These are phyloP conservation scores for Lichtheimia hyalospora DNA, from an alignment of 371 early-diverging fungal species.

Conservation along the genomic window DNA sequence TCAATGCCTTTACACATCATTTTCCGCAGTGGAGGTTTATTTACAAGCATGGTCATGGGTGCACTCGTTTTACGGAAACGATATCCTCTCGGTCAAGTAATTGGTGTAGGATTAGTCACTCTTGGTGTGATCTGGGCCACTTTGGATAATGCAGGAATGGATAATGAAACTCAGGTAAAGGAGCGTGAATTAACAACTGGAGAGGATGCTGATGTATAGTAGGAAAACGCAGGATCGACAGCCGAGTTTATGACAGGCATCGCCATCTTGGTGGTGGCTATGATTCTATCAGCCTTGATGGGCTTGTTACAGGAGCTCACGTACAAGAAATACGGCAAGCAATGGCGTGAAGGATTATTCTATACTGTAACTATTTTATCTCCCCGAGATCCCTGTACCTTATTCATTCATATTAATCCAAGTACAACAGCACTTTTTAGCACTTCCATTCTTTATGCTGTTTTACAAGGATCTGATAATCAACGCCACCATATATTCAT, in stretches of 20 bases:
- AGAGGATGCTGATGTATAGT: too few species aligned
- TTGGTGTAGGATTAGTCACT: slow-evolving; percentile 77
- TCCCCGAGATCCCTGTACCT: too few species aligned
- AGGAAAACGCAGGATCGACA: slow-evolving; percentile 5
- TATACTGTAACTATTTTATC: slow-evolving; percentile 61
- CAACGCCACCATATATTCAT: slow-evolving; percentile 52
- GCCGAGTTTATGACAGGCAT: slow-evolving; percentile 75
- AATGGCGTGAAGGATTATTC: slow-evolving; percentile 91
- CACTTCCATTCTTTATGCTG: slow-evolving; percentile 76
- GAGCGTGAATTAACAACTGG: too few species aligned
- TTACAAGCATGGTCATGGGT: slow-evolving; percentile 85
- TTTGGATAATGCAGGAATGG: slow-evolving; percentile 33
- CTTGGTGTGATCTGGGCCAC: slow-evolving; percentile 78
- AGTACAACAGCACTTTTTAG: slow-evolving; percentile 68
- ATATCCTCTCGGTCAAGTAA: slow-evolving; percentile 31
- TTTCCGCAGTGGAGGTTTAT: slow-evolving; percentile 81
- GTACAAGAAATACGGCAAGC: slow-evolving; percentile 76
- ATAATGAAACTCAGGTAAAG: too few species aligned
- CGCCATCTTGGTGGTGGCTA: slow-evolving; percentile 66
- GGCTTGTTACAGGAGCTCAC: slow-evolving; percentile 85
- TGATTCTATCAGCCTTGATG: slow-evolving; percentile 78
- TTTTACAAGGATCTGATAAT: slow-evolving; percentile 64
- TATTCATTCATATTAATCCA: too few species aligned
- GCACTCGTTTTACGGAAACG: slow-evolving; percentile 68
- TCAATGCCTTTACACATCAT: slow-evolving; percentile 90